A percentile compares a stretch with the other conserved stretches of the same genome.
phyloP scores from a whole-genome alignment of 2,329 filamentous ascomycete genomes.

The Botrytis porri region DNA sequence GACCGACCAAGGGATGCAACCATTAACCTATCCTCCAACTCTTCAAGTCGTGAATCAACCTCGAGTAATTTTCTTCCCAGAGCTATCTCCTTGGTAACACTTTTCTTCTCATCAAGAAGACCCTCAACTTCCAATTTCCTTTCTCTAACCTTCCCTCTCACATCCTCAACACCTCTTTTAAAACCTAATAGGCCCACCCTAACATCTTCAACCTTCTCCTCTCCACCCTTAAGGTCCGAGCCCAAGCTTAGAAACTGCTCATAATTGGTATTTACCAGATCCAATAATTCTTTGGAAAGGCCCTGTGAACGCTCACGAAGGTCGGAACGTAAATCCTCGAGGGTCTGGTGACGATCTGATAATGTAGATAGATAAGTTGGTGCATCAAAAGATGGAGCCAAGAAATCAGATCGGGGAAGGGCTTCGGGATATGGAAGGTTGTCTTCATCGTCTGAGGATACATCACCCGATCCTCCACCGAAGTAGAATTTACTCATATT shows the following conservation, averaged over 20 bases:
- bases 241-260: slow-evolving; percentile 85
- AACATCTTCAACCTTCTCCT: slow-evolving; percentile 88
- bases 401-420: slow-evolving; percentile 78
- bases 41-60: slow-evolving; percentile 58
- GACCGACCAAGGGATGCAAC: slow-evolving; percentile 43
- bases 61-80: slow-evolving; percentile 62
- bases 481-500: slow-evolving; percentile 51
- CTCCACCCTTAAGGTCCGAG: slow-evolving; percentile 76
- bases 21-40: slow-evolving; percentile 62
- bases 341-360: slow-evolving; percentile 85
- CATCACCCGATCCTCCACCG: slow-evolving; percentile 31
- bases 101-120: slow-evolving; percentile 64
- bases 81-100: slow-evolving; percentile 62
- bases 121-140: slow-evolving; percentile 60
- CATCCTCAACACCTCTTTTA: slow-evolving; percentile 72
- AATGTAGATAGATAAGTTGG: slow-evolving; percentile 79
- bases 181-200: slow-evolving; percentile 85
- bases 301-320: slow-evolving; percentile 75
- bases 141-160: slow-evolving; percentile 63
- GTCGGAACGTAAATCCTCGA: slow-evolving; percentile 87
- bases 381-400: slow-evolving; percentile 73
- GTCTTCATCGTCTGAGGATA: slow-evolving; percentile 52
- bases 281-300: slow-evolving; percentile 82
- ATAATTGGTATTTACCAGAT: slow-evolving; percentile 95
- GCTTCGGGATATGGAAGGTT: slow-evolving; percentile 85